Conservation (phyloP, 257 asterid species). For the Solanum etuberosum region DNA sequence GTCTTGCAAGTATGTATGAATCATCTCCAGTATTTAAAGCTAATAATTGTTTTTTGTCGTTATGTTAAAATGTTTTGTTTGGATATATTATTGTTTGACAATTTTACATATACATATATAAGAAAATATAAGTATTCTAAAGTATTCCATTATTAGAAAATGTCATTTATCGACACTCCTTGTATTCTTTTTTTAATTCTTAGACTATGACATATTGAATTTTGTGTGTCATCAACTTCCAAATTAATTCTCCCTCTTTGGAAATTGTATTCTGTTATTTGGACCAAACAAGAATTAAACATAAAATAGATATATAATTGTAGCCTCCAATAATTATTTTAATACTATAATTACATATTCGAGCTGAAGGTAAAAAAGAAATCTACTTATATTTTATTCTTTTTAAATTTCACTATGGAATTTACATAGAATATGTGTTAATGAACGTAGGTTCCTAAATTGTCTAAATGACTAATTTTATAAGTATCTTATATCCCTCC, state of each 20-base stretch:
- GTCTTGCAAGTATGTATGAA: not conserved
- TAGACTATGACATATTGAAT: not conserved
- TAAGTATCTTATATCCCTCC: not conserved
- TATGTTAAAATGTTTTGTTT: not conserved
- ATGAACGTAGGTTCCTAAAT: not conserved
- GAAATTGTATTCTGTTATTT: not conserved
- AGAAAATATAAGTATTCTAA: not conserved
- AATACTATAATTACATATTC: not conserved
- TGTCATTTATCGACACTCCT: not conserved
- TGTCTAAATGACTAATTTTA: not conserved
- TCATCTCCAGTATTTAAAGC: not conserved
- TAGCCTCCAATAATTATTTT: not conserved
- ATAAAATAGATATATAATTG: not conserved
- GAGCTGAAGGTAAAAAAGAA: too few relatives aligned
- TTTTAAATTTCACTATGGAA: too few relatives aligned
- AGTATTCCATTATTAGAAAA: not conserved
- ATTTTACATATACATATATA: not conserved
- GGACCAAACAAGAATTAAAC: not conserved
- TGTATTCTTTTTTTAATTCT: not conserved
- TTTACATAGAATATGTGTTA: too few relatives aligned
- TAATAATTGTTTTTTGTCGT: not conserved
- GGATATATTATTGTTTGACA: not conserved
- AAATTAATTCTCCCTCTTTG: not conserved
- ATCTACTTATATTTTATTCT: too few relatives aligned
- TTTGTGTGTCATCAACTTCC: not conserved